These are phyloP conservation scores for Xylaria multiplex DNA, from an alignment of 2,329 filamentous ascomycete species.

Conservation along the genomic window DNA sequence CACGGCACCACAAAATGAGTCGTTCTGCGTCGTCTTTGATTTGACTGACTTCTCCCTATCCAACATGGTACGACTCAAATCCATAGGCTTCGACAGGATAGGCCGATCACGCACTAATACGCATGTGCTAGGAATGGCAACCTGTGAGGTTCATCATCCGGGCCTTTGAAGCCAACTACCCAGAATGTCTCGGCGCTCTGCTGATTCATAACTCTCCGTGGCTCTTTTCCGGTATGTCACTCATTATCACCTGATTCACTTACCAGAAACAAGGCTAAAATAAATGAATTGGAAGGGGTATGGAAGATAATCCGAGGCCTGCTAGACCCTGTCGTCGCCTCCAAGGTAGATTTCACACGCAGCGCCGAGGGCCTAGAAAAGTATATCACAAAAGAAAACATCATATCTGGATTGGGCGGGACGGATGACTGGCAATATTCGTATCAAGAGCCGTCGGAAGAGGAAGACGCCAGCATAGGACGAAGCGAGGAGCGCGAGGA, in stretches of 20 bases:
- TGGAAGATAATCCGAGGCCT: conserved; percentile 93
- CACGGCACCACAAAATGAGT: conserved; percentile 76
- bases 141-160: conserved; percentile 99
- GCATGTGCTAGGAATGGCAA: conserved; percentile 74
- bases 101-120: conserved; percentile 14
- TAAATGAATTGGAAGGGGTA: conserved; percentile 64
- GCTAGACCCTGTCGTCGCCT: conserved; percentile 92
- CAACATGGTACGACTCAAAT: conserved; percentile 76
- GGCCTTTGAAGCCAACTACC: conserved; percentile 97
- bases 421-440: conserved; percentile 83
- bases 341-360: conserved; percentile 90
- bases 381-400: conserved; percentile 75
- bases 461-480: conserved; percentile 79
- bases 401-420: conserved; percentile 84
- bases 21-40: conserved; percentile 90
- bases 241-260: conserved; percentile 33
- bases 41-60: conserved; percentile 91
- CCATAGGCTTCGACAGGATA: not conserved
- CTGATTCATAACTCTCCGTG: conserved; percentile 94
- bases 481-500: conserved; percentile 67
- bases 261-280: conserved; percentile 10
- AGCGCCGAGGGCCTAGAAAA: conserved; percentile 77
- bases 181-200: conserved; percentile 85
- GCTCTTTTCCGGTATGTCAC: conserved; percentile 81
- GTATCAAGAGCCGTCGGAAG: conserved; percentile 76